Evolutionary conservation across 345 rosid species (phyloP).

Genomic region (Eucalyptus microcorys): DNA sequence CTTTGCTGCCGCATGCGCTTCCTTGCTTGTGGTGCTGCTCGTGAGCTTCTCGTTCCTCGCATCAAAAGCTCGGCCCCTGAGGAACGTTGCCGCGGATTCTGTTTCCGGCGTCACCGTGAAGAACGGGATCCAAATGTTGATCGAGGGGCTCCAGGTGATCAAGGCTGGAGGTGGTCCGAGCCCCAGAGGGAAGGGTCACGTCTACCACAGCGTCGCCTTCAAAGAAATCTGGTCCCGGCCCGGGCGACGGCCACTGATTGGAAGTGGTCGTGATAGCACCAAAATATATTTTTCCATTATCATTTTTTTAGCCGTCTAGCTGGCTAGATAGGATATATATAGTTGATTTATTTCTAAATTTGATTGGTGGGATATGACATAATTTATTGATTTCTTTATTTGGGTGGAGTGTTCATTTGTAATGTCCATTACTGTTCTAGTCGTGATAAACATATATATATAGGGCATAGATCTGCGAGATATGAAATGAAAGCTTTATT

Average conservation of each 20-base stretch:
- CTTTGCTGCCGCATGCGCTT: not conserved
- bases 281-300: not conserved
- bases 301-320: not conserved
- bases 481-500: not conserved
- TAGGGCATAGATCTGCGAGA: not conserved
- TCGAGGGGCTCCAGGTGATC: constrained; percentile 12
- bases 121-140: not conserved
- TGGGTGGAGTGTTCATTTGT: not conserved
- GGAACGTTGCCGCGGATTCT: not conserved
- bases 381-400: not conserved
- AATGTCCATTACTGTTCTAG: not conserved
- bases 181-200: not conserved
- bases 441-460: not conserved
- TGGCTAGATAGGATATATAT: not conserved
- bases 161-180: constrained; percentile 22
- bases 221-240: not conserved
- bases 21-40: not conserved
- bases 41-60: not conserved
- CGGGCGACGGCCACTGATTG: constrained; percentile 5
- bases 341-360: not conserved
- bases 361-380: not conserved
- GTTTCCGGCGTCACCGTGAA: not conserved
- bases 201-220: not conserved
- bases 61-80: constrained; percentile 23
- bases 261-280: not conserved